Evolutionary conservation across 2,329 filamentous ascomycete genomes (phyloP).

Genomic region (Beauveria sp.): DNA sequence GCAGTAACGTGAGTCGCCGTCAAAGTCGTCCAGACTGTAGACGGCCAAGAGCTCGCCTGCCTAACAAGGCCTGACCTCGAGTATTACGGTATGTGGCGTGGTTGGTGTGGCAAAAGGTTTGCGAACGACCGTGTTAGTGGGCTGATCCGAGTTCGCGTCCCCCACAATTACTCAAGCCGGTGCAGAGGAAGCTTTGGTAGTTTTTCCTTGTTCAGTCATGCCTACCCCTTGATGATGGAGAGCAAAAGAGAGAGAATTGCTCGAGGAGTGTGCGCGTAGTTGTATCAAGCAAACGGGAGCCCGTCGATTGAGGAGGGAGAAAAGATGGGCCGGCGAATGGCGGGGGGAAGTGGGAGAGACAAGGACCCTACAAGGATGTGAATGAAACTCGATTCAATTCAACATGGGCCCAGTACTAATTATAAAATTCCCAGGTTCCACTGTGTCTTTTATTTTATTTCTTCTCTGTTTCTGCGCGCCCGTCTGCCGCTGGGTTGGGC

Average conservation of each 20-base stretch:
- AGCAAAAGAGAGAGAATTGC: background rate
- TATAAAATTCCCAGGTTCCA: background rate
- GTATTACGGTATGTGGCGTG: background rate
- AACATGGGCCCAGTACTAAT: background rate
- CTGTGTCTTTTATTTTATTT: background rate
- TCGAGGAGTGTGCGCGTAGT: no score
- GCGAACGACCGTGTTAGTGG: background rate
- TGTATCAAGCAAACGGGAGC: no score
- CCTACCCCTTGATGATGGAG: background rate
- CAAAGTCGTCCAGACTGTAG: no score
- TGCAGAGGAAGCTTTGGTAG: background rate
- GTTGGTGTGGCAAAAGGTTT: background rate
- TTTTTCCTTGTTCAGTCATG: background rate
- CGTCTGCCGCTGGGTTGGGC: background rate
- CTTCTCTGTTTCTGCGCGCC: background rate
- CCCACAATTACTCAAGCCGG: background rate
- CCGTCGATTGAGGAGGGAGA: background rate
- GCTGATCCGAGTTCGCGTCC: background rate
- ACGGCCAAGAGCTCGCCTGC: no score
- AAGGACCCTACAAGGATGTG: background rate
- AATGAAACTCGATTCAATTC: no score
- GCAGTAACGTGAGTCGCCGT: no score
- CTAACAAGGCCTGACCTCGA: background rate
- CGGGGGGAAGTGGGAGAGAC: background rate
- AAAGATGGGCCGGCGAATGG: background rate